Evolutionary conservation across 1,284 basidiomycete species (phyloP).

Genomic region (Ganoderma multipileum): DNA sequence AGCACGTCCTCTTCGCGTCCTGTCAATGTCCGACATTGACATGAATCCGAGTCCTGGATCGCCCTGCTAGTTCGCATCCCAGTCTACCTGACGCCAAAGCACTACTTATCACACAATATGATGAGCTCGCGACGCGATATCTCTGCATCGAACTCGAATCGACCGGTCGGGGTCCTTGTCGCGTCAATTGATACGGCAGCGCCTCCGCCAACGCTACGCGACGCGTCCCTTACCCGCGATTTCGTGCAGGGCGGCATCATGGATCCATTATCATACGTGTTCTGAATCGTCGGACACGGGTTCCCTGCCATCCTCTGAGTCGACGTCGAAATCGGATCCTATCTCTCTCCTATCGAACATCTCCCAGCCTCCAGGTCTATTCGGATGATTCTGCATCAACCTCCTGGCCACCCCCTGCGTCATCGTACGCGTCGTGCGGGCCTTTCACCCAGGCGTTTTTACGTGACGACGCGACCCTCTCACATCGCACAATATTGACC

Average conservation of each 20-base stretch:
- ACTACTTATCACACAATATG: neutral
- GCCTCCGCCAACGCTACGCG: neutral
- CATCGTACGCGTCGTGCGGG: neutral
- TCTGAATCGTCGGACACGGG: constrained; percentile 20
- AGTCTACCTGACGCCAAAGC: too few species aligned
- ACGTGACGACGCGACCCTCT: neutral
- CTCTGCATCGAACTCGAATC: neutral
- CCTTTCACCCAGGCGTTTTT: neutral
- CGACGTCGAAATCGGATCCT: constrained; percentile 8
- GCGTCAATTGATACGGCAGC: neutral
- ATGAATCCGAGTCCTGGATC: neutral
- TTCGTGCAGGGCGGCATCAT: constrained; percentile 4
- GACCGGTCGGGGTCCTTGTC: neutral
- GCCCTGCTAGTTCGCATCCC: too few species aligned
- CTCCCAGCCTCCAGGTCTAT: neutral
- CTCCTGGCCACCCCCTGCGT: neutral
- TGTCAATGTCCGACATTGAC: neutral
- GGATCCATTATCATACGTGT: neutral
- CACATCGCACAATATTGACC: neutral
- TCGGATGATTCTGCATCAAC: neutral
- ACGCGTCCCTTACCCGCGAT: neutral
- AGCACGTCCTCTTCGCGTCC: neutral
- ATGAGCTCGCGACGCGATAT: neutral
- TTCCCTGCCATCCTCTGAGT: constrained; percentile 7
- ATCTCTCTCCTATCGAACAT: constrained; percentile 23